Base-by-base conservation (phyloP, 2,329 filamentous ascomycete species). In the Xylaria polymorpha region DNA sequence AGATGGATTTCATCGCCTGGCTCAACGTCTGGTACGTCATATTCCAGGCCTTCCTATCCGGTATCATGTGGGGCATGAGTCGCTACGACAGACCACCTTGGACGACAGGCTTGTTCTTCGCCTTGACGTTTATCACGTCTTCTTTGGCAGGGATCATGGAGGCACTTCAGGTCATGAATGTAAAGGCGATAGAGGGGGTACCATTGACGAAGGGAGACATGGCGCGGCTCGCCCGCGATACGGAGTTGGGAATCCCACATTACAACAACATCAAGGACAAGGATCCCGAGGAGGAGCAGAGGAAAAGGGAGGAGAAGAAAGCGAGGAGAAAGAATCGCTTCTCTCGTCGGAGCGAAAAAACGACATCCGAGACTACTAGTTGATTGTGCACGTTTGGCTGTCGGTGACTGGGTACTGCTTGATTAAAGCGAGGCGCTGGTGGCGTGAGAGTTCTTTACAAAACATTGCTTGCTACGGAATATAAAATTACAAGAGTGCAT, bases 41-140 rank as follows among this genome's bases (percentile, higher is more conserved):
- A 64, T 85, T 96, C 53, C 94, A 97, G 79, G 85, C 85, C 46
- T 85, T 88, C 20, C 85, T 97, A 1, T 91, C 89, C 9, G 90
- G 87, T 3, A 92, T 94, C 81, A 97, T 97, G 94, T 97, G 92
- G 92, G 90, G 88, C 1, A 84, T 92, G 80, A 92, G 93, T 76
- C 84, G 92, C 25, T 90, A 90, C 75, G 81, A 91, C 25, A 85
- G 94, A n/a, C 93, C 94, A 0, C 87, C 87, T 25, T 97, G 93
- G 93, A 87, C 90, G 12, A 94, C 92, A 0, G 94, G 93, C 1
- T 80, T 94, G 0, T 93, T 96, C 76, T 91, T 97, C 20, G 91
- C 87, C 2, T 77, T 95, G 6, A 93, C 89, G 2, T 94, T 90
- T 75, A 84, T 90, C 22, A 88, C 91, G 5, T 91, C 91, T 8